Evolutionary conservation across 768 basidiomycete species (phyloP).

Genomic region (Calocera cornea): DNA sequence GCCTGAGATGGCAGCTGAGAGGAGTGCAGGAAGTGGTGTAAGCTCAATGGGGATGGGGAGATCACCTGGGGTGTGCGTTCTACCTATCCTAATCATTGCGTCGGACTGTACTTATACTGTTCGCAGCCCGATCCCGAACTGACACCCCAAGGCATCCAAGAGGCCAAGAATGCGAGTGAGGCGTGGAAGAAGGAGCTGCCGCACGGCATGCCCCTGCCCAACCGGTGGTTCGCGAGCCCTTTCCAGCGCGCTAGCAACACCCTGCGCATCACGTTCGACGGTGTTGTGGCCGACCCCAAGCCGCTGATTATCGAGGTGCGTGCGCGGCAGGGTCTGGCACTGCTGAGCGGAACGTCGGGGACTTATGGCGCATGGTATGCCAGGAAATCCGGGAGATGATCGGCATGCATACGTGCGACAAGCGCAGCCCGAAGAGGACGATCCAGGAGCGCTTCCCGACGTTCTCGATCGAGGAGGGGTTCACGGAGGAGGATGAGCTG

Average conservation of each 20-base stretch:
- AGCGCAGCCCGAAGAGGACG: slow-evolving; percentile 37
- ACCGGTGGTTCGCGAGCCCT: slow-evolving; percentile 48
- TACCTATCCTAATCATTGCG: not conserved
- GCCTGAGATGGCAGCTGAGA: not conserved
- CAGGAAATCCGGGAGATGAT: slow-evolving; percentile 57
- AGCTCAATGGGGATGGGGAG: slow-evolving; percentile 48
- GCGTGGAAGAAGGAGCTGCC: slow-evolving; percentile 39
- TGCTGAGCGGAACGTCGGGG: not conserved
- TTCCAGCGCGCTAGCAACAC: slow-evolving; percentile 50
- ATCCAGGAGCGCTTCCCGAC: slow-evolving; percentile 38
- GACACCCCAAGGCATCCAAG: slow-evolving; percentile 41
- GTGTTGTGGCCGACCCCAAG: slow-evolving; percentile 18
- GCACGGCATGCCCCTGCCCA: slow-evolving; percentile 36
- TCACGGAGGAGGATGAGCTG: slow-evolving; percentile 48
- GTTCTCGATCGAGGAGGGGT: slow-evolving; percentile 41
- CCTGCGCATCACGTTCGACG: slow-evolving; percentile 38
- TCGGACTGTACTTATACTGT: slow-evolving; percentile 13
- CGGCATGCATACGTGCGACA: slow-evolving; percentile 60
- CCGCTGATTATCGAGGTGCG: slow-evolving; percentile 45
- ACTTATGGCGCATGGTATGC: not conserved
- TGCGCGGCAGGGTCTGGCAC: not conserved
- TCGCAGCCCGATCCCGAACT: slow-evolving; percentile 49
- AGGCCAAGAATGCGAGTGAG: slow-evolving; percentile 35
- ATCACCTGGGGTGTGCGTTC: slow-evolving; percentile 54
- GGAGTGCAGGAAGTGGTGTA: slow-evolving; percentile 43